These are phyloP conservation scores for Stygiomarasmius scandens DNA, from an alignment of 1,284 basidiomycete genomes.

Conservation along the genomic window DNA sequence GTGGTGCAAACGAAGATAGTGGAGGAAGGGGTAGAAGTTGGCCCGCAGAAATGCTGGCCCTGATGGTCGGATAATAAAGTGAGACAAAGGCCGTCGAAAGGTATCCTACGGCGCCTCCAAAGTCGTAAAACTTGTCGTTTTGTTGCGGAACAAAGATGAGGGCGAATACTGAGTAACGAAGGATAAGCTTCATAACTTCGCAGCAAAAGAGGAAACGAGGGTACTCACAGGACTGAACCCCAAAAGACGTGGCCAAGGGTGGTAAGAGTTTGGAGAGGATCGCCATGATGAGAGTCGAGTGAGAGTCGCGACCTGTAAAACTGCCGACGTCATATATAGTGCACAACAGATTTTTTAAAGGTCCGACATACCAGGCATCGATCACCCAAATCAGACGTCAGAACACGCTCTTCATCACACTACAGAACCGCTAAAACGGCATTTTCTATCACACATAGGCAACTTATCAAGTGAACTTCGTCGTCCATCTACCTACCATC, in stretches of 20 bases:
- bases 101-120: slow-evolving; percentile 69
- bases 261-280: slow-evolving; percentile 42
- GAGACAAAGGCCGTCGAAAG: slow-evolving; percentile 64
- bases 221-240: slow-evolving; percentile 38
- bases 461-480: no score
- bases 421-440: no score
- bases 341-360: no score
- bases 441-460: no score
- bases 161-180: slow-evolving; percentile 43
- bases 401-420: no score
- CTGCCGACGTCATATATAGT: no score
- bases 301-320: no score
- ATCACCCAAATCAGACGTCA: no score
- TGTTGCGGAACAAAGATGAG: slow-evolving; percentile 58
- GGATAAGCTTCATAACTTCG: neutral
- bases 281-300: slow-evolving; percentile 29
- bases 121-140: slow-evolving; percentile 61
- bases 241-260: slow-evolving; percentile 36
- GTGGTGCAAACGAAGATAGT: slow-evolving; percentile 55
- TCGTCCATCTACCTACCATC: no score
- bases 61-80: slow-evolving; percentile 62
- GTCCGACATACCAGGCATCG: no score
- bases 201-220: neutral
- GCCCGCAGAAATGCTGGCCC: slow-evolving; percentile 46
- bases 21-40: slow-evolving; percentile 40